Conservation (phyloP, 768 basidiomycete genomes). For the Udeniomyces megalosporus region DNA sequence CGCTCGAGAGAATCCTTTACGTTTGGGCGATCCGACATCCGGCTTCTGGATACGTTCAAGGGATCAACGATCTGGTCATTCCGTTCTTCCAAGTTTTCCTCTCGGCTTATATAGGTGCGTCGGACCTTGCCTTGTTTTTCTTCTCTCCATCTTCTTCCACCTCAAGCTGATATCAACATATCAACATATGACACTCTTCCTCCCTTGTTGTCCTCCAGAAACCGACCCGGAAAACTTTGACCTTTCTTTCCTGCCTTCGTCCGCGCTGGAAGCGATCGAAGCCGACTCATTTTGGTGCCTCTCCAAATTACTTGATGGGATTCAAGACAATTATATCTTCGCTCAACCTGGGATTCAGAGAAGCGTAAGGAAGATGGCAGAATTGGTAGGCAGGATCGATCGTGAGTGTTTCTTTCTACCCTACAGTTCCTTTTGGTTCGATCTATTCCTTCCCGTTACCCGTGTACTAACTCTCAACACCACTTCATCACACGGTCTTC, state of each 20-base stretch:
- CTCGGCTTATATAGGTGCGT: conserved; percentile 76
- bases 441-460: background rate
- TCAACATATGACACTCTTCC: background rate
- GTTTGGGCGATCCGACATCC: conserved; percentile 99
- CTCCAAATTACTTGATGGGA: conserved; percentile 83
- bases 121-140: background rate
- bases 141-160: background rate
- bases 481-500: too few species aligned
- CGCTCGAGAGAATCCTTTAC: conserved; percentile 84
- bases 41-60: conserved; percentile 95
- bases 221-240: conserved; percentile 82
- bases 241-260: conserved; percentile 51
- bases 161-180: background rate
- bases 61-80: conserved; percentile 94
- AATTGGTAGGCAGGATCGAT: conserved; percentile 46
- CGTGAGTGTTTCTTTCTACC: conserved; percentile 20
- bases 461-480: too few species aligned
- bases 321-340: conserved; percentile 95
- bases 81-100: conserved; percentile 98
- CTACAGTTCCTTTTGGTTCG: background rate
- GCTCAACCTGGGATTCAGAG: conserved; percentile 93
- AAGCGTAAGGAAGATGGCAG: conserved; percentile 83
- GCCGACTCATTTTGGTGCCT: conserved; percentile 99
- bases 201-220: conserved; percentile 36
- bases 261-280: conserved; percentile 68